Base-by-base conservation (phyloP, 2,329 filamentous ascomycete genomes). In the Sclerotinia glacialis region DNA sequence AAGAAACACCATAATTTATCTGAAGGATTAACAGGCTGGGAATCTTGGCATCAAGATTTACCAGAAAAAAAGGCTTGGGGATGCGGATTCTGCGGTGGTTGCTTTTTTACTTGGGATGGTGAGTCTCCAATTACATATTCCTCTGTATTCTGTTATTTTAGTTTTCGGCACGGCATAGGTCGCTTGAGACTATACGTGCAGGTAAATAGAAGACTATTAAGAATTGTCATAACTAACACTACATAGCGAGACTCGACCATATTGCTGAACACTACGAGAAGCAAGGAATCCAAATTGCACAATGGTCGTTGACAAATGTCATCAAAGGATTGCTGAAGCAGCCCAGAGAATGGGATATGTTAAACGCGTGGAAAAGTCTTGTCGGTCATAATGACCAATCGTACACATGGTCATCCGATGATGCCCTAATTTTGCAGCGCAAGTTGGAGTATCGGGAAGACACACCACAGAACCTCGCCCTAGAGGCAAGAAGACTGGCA, bases 251-350 rank as follows among this genome's bases (percentile, higher is more conserved):
- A 42, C 55, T 71, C 18, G 67, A 67, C 40, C 71, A 73, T 53
- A 67, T 73, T 23, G 69, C 72, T 18, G 69, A 71, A 42, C 72
- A 73, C 54, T 72, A 71, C 52, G 71, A 73, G 60, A 71, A 70
- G 42, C 66, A 72, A 53, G 47, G 63, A 23, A 21, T 65, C 4
- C 42, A 26, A 12, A 47, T 63, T 18, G 54, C 67, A 21, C 65
- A 66, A 47, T 73, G 72, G 72, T 70, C 65, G 21, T 31, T 37
- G 3, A 70, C 68, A 16, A 67, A 70, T 11, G 70, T 72, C 0
- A 65, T 73, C 26, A 73, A 69, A 66, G 72, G 69, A 8, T 61
- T 73, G 16, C 63, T 73, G 28, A 71, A 69, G 37, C 72, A 73
- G 64, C 18, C 56, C 4, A 21, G 37, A 12, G 66, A 69, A 16